Conservation (phyloP, 1,139 yeast species). For the Debaryomycetaceae sp. region DNA sequence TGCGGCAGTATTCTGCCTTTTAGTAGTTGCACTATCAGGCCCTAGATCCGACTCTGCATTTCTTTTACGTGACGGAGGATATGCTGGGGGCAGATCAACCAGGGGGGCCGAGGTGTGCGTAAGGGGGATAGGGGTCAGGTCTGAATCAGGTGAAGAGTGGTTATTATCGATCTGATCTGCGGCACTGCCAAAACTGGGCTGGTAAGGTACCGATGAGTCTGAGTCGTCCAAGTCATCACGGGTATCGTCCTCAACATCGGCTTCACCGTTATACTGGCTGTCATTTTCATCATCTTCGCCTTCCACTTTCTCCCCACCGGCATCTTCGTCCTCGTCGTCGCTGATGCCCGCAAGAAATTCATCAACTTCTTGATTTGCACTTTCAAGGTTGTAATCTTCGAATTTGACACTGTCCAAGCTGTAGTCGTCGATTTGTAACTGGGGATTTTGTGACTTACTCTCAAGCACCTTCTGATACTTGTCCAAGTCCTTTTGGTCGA, state of each 20-base stretch:
- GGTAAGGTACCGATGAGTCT: background rate
- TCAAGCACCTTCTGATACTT: conserved; percentile 36
- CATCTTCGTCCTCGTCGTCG: conserved; percentile 44
- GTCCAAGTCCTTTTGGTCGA: conserved; percentile 41
- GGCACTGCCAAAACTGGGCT: background rate
- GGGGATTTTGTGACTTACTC: conserved; percentile 14
- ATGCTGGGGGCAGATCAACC: background rate
- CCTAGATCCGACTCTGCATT: background rate
- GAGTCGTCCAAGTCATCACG: background rate
- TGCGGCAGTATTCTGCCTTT: conserved; percentile 9
- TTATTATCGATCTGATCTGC: background rate
- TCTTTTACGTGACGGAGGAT: background rate
- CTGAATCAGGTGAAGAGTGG: background rate
- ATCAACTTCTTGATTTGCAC: conserved; percentile 57
- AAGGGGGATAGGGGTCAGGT: background rate
- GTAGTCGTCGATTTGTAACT: background rate
- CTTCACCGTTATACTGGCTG: conserved; percentile 7
- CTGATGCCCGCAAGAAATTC: conserved; percentile 56
- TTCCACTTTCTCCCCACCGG: conserved; percentile 25
- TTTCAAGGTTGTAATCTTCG: conserved; percentile 49
- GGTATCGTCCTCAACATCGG: conserved; percentile 2
- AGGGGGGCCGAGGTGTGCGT: background rate
- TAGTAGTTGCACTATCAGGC: conserved; percentile 1
- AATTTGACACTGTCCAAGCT: conserved; percentile 10
- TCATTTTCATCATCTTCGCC: conserved; percentile 18